Conservation (phyloP, 805 yeast genomes). For the Saturnispora ahearnii region DNA sequence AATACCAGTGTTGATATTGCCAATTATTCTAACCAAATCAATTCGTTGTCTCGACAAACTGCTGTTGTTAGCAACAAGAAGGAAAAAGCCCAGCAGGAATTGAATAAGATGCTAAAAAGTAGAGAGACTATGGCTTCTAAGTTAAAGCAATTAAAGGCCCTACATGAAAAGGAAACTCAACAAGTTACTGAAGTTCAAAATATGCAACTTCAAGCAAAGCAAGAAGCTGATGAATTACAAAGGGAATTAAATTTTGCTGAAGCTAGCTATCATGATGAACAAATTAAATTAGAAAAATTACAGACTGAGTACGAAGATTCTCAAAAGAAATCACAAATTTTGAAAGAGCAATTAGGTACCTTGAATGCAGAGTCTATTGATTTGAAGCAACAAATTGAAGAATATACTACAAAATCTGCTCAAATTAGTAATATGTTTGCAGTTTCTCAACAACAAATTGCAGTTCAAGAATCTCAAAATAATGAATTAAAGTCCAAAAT, state of each 20-base stretch:
- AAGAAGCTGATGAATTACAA: slow-evolving; percentile 60
- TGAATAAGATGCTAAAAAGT: slow-evolving; percentile 53
- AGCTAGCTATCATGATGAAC: slow-evolving; percentile 66
- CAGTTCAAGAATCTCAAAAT: slow-evolving; percentile 42
- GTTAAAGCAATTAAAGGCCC: slow-evolving; percentile 52
- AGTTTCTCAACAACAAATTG: slow-evolving; percentile 63
- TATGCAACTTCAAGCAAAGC: slow-evolving; percentile 46
- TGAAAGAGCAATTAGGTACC: slow-evolving; percentile 60
- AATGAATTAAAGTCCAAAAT: slow-evolving; percentile 28
- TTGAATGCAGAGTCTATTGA: slow-evolving; percentile 60
- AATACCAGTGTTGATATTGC: slow-evolving; percentile 81
- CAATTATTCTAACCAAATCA: slow-evolving; percentile 75
- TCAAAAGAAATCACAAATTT: slow-evolving; percentile 54
- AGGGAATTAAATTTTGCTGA: slow-evolving; percentile 70
- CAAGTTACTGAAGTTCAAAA: slow-evolving; percentile 68
- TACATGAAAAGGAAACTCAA: slow-evolving; percentile 71
- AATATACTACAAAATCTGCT: slow-evolving; percentile 43
- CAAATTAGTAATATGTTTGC: slow-evolving; percentile 55
- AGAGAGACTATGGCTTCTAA: slow-evolving; percentile 70
- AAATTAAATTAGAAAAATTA: slow-evolving; percentile 51
- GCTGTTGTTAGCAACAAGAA: slow-evolving; percentile 61
- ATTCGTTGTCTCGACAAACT: slow-evolving; percentile 69
- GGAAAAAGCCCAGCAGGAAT: slow-evolving; percentile 65
- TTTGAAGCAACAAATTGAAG: slow-evolving; percentile 46
- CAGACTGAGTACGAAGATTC: slow-evolving; percentile 54